Conservation (phyloP, 2,329 filamentous ascomycete genomes). For the Dryadomyces quercivorus region DNA sequence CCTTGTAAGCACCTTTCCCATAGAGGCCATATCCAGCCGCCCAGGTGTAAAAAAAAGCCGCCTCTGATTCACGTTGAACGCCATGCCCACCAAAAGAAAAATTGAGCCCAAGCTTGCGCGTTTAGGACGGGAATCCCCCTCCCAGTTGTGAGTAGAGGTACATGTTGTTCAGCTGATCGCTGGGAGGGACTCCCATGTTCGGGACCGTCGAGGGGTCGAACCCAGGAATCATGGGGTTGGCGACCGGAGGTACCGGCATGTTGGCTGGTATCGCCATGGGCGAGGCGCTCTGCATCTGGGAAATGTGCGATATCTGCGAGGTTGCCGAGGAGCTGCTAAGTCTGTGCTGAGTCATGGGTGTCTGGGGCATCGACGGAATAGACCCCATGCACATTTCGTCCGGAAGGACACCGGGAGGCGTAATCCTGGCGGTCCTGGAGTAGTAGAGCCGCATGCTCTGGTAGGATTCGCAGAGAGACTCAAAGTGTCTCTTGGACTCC, state of each 20-base stretch:
- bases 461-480: neutral
- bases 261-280: neutral
- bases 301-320: neutral
- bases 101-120: too few relatives aligned
- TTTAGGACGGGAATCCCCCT: neutral
- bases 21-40: neutral
- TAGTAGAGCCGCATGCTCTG: neutral
- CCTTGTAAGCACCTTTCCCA: neutral
- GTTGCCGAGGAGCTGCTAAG: neutral
- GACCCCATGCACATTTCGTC: too few relatives aligned
- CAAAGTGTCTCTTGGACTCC: neutral
- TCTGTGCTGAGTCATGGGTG: slow-evolving; percentile 15
- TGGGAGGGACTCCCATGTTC: neutral
- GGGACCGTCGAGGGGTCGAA: neutral
- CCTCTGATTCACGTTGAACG: neutral
- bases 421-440: slow-evolving; percentile 14
- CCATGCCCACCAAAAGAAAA: neutral
- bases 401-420: slow-evolving; percentile 20
- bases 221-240: neutral
- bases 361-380: slow-evolving; percentile 22
- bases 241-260: neutral
- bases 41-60: neutral
- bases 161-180: neutral
- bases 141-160: neutral
- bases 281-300: neutral